Percentiles rank a stretch among this genome's conserved stretches.
These are phyloP conservation scores for Quercus rubra DNA, from an alignment of 306 rosid species.

Conservation along the genomic window DNA sequence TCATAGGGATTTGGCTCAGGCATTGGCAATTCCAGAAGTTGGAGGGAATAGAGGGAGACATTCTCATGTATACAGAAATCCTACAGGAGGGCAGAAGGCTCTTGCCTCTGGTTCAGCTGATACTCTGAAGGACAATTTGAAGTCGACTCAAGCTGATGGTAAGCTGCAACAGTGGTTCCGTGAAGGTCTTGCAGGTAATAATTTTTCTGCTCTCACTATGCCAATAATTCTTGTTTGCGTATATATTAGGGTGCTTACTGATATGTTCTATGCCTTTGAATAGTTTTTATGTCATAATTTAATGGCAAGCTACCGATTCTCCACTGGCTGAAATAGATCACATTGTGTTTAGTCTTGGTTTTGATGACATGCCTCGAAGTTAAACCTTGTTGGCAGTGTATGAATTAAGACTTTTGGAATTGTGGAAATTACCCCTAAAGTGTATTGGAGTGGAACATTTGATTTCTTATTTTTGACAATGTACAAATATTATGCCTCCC, in stretches of 20 bases:
- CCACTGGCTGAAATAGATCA: too few relatives aligned
- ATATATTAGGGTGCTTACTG: not conserved
- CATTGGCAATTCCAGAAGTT: conserved; percentile 69
- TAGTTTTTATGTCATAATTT: not conserved
- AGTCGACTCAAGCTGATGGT: conserved; percentile 74
- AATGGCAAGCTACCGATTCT: too few relatives aligned
- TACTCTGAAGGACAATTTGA: conserved; percentile 49
- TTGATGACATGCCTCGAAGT: too few relatives aligned
- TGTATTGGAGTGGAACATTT: too few relatives aligned
- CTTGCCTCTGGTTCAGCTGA: conserved; percentile 58
- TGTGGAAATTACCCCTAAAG: too few relatives aligned
- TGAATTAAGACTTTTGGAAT: too few relatives aligned
- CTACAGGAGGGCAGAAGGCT: conserved; percentile 59
- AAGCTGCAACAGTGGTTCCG: conserved; percentile 94
- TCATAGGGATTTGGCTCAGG: conserved; percentile 51
- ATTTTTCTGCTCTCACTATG: not conserved
- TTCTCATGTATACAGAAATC: conserved; percentile 46
- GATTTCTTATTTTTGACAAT: too few relatives aligned
- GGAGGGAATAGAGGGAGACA: conserved; percentile 61
- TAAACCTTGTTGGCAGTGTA: too few relatives aligned
- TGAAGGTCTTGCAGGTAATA: conserved; percentile 93
- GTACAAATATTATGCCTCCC: too few relatives aligned
- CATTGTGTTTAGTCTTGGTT: too few relatives aligned
- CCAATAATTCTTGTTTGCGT: not conserved
- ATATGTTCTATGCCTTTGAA: not conserved